Evolutionary conservation across 192 early-diverging fungal species (phyloP), one percentile per base, ranked within the genome.

Genomic region (Coemansia sp.): DNA sequence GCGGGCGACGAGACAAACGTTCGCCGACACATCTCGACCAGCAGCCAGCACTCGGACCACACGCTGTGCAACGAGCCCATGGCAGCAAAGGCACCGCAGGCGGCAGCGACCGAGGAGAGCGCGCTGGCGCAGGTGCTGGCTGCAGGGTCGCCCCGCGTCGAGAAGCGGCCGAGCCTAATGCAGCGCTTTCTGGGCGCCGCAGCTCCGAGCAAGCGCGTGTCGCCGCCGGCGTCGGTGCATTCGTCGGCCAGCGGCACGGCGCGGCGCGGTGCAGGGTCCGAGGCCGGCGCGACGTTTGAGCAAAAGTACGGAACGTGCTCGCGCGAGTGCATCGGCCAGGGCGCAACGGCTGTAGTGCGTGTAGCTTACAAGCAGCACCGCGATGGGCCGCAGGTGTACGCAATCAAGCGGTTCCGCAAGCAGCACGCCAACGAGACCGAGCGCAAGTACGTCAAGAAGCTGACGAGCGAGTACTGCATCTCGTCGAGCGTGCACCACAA

Each of bases 401-500:
- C 95, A 22, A 88, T 97, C 71, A 98, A 98, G 80, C 93, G 97
- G 64, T 98, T 97, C 82, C 84, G 92, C 55, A 92, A 91, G 66
- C 86, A 90, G 46, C 78, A 85, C 26, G 91, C 90, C 64, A 85
- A 89, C 63, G 95, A 97, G 83, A 85, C 89, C 4, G 87, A 96
- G 85, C 92, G 92, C 73, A 92, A 95, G 48, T 97, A 96, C 76
- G 83, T 96, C 74, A 97, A 97, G 78, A 97, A 96, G 81, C 82
- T 98, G 64, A 90, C 88, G 21, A 86, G 87, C 72, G 96, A 98
- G 81, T 98, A 95, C 72, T 96, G 94, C 80, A 97, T 98, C 60
- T 89, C 87, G 44, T 95, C 93, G 5, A 89, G 90, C 34, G 83
- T 98, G 53, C 85, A 94, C 50, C 94, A 97, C 81, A 82, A 86